These are phyloP conservation scores for Colletotrichum shisoi DNA, from an alignment of 2,329 filamentous ascomycete species.

Conservation along the genomic window DNA sequence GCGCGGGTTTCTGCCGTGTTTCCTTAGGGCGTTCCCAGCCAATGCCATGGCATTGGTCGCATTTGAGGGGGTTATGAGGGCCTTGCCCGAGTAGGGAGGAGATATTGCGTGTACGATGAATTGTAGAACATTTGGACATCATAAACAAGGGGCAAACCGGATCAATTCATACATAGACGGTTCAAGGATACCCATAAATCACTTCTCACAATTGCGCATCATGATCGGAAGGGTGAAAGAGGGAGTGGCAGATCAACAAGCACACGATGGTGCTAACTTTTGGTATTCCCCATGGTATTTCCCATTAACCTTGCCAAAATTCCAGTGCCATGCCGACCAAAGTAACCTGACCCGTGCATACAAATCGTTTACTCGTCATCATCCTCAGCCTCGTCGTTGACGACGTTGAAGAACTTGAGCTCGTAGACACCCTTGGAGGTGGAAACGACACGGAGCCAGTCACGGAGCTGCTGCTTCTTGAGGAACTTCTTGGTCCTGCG, in stretches of 20 bases:
- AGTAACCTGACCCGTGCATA: slow-evolving; percentile 35
- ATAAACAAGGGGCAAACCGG: neutral
- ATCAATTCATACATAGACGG: slow-evolving; percentile 20
- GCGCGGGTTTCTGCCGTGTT: slow-evolving; percentile 93
- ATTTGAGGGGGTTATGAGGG: slow-evolving; percentile 90
- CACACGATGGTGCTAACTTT: slow-evolving; percentile 40
- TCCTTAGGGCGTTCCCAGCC: slow-evolving; percentile 90
- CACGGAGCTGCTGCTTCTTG: slow-evolving; percentile 99
- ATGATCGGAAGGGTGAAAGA: neutral
- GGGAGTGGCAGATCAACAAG: slow-evolving; percentile 39
- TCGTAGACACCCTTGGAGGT: slow-evolving; percentile 99
- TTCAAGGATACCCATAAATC: slow-evolving; percentile 32
- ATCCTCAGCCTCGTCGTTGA: slow-evolving; percentile 96
- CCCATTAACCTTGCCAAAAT: slow-evolving; percentile 38
- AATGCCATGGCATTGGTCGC: slow-evolving; percentile 93
- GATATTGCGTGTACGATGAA: neutral
- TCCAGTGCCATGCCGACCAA: slow-evolving; percentile 37
- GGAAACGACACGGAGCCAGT: slow-evolving; percentile 99
- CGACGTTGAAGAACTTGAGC: slow-evolving; percentile 99
- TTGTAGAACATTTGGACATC: neutral
- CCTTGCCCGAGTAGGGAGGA: slow-evolving; percentile 54
- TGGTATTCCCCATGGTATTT: slow-evolving; percentile 33
- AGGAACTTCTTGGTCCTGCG: slow-evolving; percentile 99
- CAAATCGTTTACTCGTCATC: slow-evolving; percentile 83
- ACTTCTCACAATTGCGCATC: slow-evolving; percentile 21